These are phyloP conservation scores for Pelargonium citronellum DNA, from an alignment of 441 rosid species.

Conservation along the genomic window DNA sequence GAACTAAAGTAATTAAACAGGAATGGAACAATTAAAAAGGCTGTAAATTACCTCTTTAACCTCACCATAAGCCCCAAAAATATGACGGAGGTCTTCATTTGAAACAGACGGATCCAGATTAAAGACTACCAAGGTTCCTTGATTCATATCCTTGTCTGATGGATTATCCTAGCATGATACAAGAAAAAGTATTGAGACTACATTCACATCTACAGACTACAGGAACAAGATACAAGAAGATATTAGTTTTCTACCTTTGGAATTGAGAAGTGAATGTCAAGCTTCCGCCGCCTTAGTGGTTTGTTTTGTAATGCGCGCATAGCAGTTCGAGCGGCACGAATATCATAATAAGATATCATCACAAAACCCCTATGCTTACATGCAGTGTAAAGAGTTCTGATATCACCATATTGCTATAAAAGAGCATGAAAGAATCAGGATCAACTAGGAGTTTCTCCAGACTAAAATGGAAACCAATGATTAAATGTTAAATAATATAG, in stretches of 20 bases:
- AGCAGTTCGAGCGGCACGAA: conserved; percentile 78
- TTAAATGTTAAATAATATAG: too few species aligned
- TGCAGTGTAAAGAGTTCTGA: conserved; percentile 76
- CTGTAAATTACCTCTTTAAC: conserved; percentile 56
- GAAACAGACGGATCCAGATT: conserved; percentile 80
- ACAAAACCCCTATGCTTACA: conserved; percentile 92
- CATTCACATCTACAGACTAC: conserved; percentile 1
- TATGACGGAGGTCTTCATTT: conserved; percentile 67
- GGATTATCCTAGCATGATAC: conserved; percentile 60
- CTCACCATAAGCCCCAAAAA: conserved; percentile 78
- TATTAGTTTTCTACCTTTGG: conserved; percentile 51
- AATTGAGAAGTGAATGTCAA: conserved; percentile 85
- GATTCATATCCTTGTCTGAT: conserved; percentile 83
- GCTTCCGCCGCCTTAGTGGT: conserved; percentile 68
- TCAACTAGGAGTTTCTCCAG: not conserved
- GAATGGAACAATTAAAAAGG: conserved; percentile 11
- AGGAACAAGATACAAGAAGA: not conserved
- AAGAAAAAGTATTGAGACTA: conserved; percentile 1
- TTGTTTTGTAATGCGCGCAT: conserved; percentile 81
- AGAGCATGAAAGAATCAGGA: conserved; percentile 19
- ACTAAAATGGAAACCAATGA: too few species aligned
- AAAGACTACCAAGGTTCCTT: conserved; percentile 80
- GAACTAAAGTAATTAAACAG: not conserved
- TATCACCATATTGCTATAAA: conserved; percentile 78
- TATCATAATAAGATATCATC: conserved; percentile 87